phyloP scores from a whole-genome alignment of 371 early-diverging fungal species.

The Mucor lusitanicus region DNA sequence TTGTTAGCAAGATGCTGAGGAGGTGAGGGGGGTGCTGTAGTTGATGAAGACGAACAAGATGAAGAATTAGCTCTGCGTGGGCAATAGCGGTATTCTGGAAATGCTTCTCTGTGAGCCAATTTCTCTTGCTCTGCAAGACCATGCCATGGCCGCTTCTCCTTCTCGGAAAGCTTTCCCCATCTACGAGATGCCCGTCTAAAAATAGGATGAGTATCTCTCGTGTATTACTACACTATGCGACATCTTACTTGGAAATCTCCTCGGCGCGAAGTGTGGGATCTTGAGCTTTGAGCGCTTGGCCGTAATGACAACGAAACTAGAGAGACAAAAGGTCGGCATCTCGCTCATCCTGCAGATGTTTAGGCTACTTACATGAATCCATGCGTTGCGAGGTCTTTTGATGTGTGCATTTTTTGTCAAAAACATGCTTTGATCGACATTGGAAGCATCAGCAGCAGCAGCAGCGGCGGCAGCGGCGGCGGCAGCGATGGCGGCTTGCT shows the following conservation, averaged over 20 bases:
- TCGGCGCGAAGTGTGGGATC: slow-evolving; percentile 42
- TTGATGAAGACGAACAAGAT: neutral
- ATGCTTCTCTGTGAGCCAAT: slow-evolving; percentile 49
- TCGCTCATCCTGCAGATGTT: neutral
- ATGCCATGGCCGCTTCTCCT: slow-evolving; percentile 55
- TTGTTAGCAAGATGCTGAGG: slow-evolving; percentile 1
- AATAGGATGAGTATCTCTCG: neutral
- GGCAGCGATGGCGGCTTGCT: neutral
- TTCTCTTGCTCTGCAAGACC: slow-evolving; percentile 52
- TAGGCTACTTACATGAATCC: slow-evolving; percentile 35
- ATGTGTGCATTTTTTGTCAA: slow-evolving; percentile 42
- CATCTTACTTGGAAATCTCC: slow-evolving; percentile 41
- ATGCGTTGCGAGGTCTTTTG: slow-evolving; percentile 43
- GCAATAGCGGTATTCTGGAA: slow-evolving; percentile 53
- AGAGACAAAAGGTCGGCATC: neutral
- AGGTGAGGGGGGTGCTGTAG: slow-evolving; percentile 20
- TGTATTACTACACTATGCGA: neutral
- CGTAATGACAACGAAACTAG: slow-evolving; percentile 42
- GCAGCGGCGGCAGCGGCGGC: neutral
- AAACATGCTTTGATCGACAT: slow-evolving; percentile 33
- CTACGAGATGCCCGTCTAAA: slow-evolving; percentile 48
- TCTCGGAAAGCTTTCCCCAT: slow-evolving; percentile 46
- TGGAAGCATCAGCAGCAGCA: neutral
- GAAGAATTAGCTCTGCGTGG: slow-evolving; percentile 36
- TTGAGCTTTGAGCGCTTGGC: slow-evolving; percentile 37